Evolutionary conservation across 352 stramenopile genomes (phyloP).

Genomic region (Plasmopara viticola): DNA sequence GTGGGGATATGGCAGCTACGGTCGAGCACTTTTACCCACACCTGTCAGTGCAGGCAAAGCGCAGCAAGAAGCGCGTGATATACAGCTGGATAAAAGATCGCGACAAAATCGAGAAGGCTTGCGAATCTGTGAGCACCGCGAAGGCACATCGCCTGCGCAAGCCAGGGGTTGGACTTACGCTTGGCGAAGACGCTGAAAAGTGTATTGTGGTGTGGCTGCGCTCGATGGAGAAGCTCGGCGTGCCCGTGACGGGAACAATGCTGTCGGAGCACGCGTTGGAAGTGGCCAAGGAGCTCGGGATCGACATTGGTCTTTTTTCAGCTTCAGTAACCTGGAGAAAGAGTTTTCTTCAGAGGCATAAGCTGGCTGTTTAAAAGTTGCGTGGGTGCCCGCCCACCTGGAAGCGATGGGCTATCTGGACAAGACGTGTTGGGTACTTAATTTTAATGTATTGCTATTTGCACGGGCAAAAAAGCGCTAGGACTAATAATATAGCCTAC

Average conservation of each 20-base stretch:
- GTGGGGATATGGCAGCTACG: neutral
- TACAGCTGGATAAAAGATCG: slow-evolving; percentile 30
- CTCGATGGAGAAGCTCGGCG: slow-evolving; percentile 22
- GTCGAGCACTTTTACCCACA: neutral
- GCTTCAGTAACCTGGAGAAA: no score
- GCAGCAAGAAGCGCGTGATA: slow-evolving; percentile 34
- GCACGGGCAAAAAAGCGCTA: no score
- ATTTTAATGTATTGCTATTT: no score
- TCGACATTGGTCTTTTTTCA: no score
- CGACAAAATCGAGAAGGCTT: slow-evolving; percentile 31
- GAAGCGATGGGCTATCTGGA: no score
- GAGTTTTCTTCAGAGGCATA: no score
- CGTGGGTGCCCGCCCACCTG: no score
- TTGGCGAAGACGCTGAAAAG: slow-evolving; percentile 31
- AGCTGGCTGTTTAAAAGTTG: no score
- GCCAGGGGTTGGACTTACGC: slow-evolving; percentile 16
- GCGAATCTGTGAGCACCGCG: slow-evolving; percentile 27
- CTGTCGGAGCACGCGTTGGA: no score
- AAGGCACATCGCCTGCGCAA: slow-evolving; percentile 29
- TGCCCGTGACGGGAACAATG: slow-evolving; percentile 1
- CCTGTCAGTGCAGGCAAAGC: slow-evolving; percentile 20
- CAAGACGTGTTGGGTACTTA: no score
- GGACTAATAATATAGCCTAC: no score
- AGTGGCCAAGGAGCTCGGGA: no score
- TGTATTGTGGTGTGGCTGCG: slow-evolving; percentile 34